phyloP scores from a whole-genome alignment of 179 eudicot genomes.

The Silene noctiflora region DNA sequence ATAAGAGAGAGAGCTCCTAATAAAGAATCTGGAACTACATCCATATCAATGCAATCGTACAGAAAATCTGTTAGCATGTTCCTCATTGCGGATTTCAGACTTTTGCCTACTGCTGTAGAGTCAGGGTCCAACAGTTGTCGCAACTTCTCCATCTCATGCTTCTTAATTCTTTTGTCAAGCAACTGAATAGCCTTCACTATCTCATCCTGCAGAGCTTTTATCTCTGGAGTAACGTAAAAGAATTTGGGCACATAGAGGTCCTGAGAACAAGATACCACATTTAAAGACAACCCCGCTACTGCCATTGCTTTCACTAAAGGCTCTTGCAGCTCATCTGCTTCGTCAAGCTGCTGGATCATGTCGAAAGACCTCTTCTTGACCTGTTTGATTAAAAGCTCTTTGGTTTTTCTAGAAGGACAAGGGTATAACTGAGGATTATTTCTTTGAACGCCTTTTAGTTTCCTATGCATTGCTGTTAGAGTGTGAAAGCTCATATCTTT shows the following conservation, averaged over 20 bases:
- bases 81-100: constrained; percentile 36
- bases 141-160: constrained; percentile 40
- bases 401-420: constrained; percentile 32
- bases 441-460: constrained; percentile 47
- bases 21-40: constrained; percentile 48
- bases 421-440: constrained; percentile 35
- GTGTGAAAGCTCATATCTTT: constrained; percentile 42
- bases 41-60: constrained; percentile 74
- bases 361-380: constrained; percentile 33
- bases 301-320: constrained; percentile 67
- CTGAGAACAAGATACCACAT: constrained; percentile 27
- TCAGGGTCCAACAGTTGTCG: constrained; percentile 46
- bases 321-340: constrained; percentile 43
- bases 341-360: constrained; percentile 44
- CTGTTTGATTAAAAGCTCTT: constrained; percentile 22
- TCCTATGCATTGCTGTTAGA: constrained; percentile 60
- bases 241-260: constrained; percentile 32
- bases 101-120: constrained; percentile 26
- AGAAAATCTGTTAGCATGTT: constrained; percentile 61
- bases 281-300: constrained; percentile 49
- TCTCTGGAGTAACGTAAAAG: constrained; percentile 40
- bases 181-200: constrained; percentile 57
- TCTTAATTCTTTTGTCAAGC: constrained; percentile 36
- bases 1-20: constrained; percentile 42
- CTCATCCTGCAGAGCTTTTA: constrained; percentile 51